A percentile compares a stretch with the other conserved stretches of the same genome.
Evolutionary conservation across 345 rosid genomes (phyloP).

Genomic region (Gossypium rotundifolium): DNA sequence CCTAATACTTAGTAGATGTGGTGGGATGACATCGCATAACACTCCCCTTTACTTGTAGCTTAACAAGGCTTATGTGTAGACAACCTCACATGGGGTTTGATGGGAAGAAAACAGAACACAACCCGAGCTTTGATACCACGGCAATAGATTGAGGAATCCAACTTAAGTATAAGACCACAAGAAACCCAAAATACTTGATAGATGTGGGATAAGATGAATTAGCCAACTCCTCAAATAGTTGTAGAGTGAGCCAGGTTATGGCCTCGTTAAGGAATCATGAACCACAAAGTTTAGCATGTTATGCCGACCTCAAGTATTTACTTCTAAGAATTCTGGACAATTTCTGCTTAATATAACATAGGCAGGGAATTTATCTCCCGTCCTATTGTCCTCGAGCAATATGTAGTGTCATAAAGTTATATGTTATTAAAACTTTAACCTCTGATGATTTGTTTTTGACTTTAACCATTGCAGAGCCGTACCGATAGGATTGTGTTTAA

Average conservation of each 20-base stretch:
- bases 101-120: neutral
- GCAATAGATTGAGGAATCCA: neutral
- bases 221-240: neutral
- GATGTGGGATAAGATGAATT: neutral
- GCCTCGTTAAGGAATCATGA: neutral
- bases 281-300: neutral
- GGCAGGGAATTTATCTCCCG: neutral
- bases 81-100: neutral
- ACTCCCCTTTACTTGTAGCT: neutral
- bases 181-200: neutral
- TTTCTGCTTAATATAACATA: neutral
- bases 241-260: neutral
- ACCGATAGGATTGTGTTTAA: constrained; percentile 90
- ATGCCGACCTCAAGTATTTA: neutral
- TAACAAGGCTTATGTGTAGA: neutral
- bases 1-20: neutral
- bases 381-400: neutral
- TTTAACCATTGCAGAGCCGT: constrained; percentile 62
- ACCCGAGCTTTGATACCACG: neutral
- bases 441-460: constrained; percentile 6
- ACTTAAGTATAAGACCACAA: neutral
- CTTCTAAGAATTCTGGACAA: neutral
- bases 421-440: neutral
- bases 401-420: neutral
- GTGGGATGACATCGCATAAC: neutral